These are phyloP conservation scores for Helenozyma baotianmanensis DNA, from an alignment of 805 yeast genomes.

Conservation along the genomic window DNA sequence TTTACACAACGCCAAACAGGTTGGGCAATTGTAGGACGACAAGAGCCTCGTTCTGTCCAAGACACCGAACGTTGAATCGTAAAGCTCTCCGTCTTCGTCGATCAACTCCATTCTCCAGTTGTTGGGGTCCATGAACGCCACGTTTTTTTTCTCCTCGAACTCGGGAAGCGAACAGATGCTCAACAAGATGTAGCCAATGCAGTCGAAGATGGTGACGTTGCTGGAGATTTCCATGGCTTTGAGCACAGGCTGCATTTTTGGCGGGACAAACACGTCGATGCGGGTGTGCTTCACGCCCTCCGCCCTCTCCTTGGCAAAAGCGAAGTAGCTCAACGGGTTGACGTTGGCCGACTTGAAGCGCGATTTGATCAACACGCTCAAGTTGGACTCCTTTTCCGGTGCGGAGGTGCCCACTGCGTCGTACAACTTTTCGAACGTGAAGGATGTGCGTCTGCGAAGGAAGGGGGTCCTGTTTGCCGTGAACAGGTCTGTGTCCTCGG, in stretches of 20 bases:
- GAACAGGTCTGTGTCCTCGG: neutral
- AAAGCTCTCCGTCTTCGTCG: slow-evolving; percentile 92
- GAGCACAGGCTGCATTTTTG: slow-evolving; percentile 23
- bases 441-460: slow-evolving; percentile 6
- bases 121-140: slow-evolving; percentile 49
- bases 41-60: slow-evolving; percentile 65
- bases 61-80: slow-evolving; percentile 82
- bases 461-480: slow-evolving; percentile 1
- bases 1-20: slow-evolving; percentile 72
- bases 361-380: slow-evolving; percentile 39
- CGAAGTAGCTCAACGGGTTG: slow-evolving; percentile 43
- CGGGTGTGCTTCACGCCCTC: slow-evolving; percentile 11
- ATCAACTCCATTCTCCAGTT: slow-evolving; percentile 74
- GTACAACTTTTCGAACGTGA: slow-evolving; percentile 11
- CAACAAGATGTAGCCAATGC: slow-evolving; percentile 37
- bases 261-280: slow-evolving; percentile 32
- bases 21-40: slow-evolving; percentile 66
- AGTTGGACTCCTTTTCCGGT: slow-evolving; percentile 7
- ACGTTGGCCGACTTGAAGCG: slow-evolving; percentile 29
- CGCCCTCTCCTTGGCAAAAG: slow-evolving; percentile 29
- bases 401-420: slow-evolving; percentile 6
- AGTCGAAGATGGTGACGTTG: slow-evolving; percentile 31
- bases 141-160: slow-evolving; percentile 13
- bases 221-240: slow-evolving; percentile 20
- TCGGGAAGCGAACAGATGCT: slow-evolving; percentile 21